Conservation (phyloP, 208 protist species). For the Leishmania mexicana region DNA sequence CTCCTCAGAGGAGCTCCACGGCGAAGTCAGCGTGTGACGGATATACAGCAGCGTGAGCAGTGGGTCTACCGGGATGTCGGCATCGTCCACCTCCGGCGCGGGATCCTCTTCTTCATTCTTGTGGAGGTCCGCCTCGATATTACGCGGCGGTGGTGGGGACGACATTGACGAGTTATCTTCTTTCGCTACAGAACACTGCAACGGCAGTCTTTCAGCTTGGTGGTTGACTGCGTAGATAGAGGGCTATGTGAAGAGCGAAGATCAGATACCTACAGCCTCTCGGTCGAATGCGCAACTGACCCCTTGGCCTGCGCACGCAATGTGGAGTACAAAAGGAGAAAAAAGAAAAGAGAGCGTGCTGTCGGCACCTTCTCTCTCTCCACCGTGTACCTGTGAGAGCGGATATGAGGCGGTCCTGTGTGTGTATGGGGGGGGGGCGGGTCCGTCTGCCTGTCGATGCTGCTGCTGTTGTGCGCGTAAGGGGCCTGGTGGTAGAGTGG, state of each 20-base stretch:
- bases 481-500: not conserved
- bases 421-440: not conserved
- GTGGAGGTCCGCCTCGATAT: constrained; percentile 24
- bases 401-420: not conserved
- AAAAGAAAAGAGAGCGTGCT: constrained; percentile 10
- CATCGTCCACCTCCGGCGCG: constrained; percentile 31
- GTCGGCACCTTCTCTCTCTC: not conserved
- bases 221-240: not conserved
- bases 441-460: not conserved
- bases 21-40: constrained; percentile 81
- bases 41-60: constrained; percentile 83
- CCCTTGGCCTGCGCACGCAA: not conserved
- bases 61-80: constrained; percentile 76
- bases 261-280: not conserved
- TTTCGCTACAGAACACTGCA: not conserved
- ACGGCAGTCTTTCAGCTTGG: not conserved
- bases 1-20: constrained; percentile 70
- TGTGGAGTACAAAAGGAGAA: not conserved
- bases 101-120: constrained; percentile 45
- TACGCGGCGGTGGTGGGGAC: constrained; percentile 13
- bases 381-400: not conserved
- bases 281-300: not conserved
- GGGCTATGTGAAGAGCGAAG: not conserved
- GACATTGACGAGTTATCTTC: constrained; percentile 23
- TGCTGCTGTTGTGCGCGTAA: not conserved